Base-by-base conservation (phyloP, 78 protist species). In the Cavenderia fasciculata region DNA sequence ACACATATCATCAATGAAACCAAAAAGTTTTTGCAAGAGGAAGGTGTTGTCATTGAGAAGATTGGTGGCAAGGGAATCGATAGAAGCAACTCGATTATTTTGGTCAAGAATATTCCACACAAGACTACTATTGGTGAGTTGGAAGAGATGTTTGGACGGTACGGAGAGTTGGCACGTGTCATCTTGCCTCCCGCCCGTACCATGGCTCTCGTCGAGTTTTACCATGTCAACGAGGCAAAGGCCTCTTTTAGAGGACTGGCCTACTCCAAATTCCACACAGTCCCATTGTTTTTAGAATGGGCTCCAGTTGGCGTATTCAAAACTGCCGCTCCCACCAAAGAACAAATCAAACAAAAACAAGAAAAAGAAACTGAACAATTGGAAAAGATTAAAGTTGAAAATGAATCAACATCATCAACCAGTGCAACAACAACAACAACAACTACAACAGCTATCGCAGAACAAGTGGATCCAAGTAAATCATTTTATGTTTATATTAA, bases 251-350 rank as follows among this genome's bases (percentile, higher is more conserved):
- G 92, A 23, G 25, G 43, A 2, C 75, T 97, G 8, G 99, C 99
- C 12, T 98, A 97, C 74, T 6, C 65, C 4, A 62, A 88, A 77
- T 95, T 90, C 76, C 70, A 92, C 27, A 27, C 44, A 18, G 95
- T 86, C 33, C 99, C 99, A 31, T 75, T 99, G 19, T 98, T 85
- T 63, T 92, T 99, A 5, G 99, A 98, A 59, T 97, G 98, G 99
- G 99, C 99, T 29, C 99, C 98, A 18, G 74, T 16, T 5, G 86
- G 76, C 27, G 27, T 89, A 12, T 89, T 89, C 51, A 36, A 25
- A 4, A 57, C 46, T 27, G 85, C 94, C 11, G 47, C 7, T 3
- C 19, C 69, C 40, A 31, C 29, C 46, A 38, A 52, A 51, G 47
- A 56, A 18, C n/a, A 69, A 19, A n/a, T 12, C 31, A 10, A 47